Evolutionary conservation across 108 stramenopile genomes (phyloP).

Genomic region (Discostella stelligeroides): DNA sequence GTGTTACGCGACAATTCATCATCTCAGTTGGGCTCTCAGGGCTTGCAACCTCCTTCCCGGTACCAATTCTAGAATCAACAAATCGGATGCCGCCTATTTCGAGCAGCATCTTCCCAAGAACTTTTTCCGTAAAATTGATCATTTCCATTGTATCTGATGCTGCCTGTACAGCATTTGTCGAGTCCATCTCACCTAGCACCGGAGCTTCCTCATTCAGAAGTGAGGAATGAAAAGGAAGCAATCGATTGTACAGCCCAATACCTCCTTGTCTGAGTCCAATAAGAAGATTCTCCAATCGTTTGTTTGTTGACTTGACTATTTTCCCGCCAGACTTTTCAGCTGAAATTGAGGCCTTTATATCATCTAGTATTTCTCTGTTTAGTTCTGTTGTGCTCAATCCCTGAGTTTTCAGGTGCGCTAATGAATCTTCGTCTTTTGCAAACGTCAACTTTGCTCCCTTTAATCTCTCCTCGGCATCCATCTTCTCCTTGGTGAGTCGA

Average conservation of each 20-base stretch:
- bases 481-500: conserved; percentile 54
- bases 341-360: conserved; percentile 49
- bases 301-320: conserved; percentile 62
- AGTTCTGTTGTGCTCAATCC: conserved; percentile 68
- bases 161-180: conserved; percentile 48
- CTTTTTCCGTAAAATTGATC: conserved; percentile 47
- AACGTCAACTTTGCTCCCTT: conserved; percentile 48
- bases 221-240: conserved; percentile 56
- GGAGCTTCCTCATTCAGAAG: conserved; percentile 56
- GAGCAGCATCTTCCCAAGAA: conserved; percentile 53
- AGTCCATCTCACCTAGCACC: conserved; percentile 49
- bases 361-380: conserved; percentile 58
- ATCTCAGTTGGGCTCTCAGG: conserved; percentile 16
- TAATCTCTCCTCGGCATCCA: conserved; percentile 63
- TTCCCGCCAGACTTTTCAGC: conserved; percentile 54
- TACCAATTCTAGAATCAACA: conserved; percentile 27
- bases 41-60: conserved; percentile 19
- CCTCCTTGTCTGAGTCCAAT: conserved; percentile 71
- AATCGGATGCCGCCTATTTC: conserved; percentile 49
- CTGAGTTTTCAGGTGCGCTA: conserved; percentile 48
- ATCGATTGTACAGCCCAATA: conserved; percentile 66
- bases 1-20: conserved; percentile 29
- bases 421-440: conserved; percentile 48
- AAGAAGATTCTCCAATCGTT: conserved; percentile 61
- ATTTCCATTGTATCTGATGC: conserved; percentile 59